phyloP scores from a whole-genome alignment of 2,329 filamentous ascomycete genomes.

The Claviceps maximensis region DNA sequence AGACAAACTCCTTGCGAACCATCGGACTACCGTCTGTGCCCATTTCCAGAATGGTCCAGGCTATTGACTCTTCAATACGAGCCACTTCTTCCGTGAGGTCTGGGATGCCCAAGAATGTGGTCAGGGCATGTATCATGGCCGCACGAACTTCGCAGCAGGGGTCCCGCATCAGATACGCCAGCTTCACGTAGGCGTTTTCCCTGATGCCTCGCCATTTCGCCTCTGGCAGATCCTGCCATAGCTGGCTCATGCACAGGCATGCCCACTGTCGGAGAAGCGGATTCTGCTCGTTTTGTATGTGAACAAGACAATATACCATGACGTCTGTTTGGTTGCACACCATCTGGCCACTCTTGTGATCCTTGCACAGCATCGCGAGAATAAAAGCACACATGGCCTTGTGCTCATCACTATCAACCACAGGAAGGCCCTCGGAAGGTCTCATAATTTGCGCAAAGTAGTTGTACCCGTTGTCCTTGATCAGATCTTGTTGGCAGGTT shows the following conservation, averaged over 20 bases:
- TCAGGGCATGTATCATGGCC: slow-evolving; percentile 85
- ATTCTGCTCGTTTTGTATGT: slow-evolving; percentile 77
- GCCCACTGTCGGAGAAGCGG: slow-evolving; percentile 88
- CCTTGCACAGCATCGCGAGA: slow-evolving; percentile 91
- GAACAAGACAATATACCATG: slow-evolving; percentile 73
- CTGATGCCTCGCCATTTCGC: slow-evolving; percentile 94
- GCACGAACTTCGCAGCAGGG: slow-evolving; percentile 84
- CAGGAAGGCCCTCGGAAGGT: slow-evolving; percentile 67
- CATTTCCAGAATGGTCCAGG: slow-evolving; percentile 81
- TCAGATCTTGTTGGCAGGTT: slow-evolving; percentile 80
- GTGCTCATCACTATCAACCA: slow-evolving; percentile 83
- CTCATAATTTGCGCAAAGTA: slow-evolving; percentile 93
- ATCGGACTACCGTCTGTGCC: slow-evolving; percentile 87
- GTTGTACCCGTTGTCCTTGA: slow-evolving; percentile 94
- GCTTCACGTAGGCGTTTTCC: slow-evolving; percentile 67
- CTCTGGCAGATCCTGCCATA: slow-evolving; percentile 83
- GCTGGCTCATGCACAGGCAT: slow-evolving; percentile 84
- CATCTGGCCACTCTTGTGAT: slow-evolving; percentile 79
- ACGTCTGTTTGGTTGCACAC: slow-evolving; percentile 86
- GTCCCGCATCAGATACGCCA: slow-evolving; percentile 72
- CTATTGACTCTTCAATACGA: slow-evolving; percentile 80
- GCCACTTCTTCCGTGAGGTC: slow-evolving; percentile 85
- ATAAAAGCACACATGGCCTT: slow-evolving; percentile 99
- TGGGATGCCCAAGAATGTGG: slow-evolving; percentile 84
- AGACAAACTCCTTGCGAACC: slow-evolving; percentile 82